Conservation (phyloP, 2,329 filamentous ascomycete species). For the Diaporthe ilicicola region DNA sequence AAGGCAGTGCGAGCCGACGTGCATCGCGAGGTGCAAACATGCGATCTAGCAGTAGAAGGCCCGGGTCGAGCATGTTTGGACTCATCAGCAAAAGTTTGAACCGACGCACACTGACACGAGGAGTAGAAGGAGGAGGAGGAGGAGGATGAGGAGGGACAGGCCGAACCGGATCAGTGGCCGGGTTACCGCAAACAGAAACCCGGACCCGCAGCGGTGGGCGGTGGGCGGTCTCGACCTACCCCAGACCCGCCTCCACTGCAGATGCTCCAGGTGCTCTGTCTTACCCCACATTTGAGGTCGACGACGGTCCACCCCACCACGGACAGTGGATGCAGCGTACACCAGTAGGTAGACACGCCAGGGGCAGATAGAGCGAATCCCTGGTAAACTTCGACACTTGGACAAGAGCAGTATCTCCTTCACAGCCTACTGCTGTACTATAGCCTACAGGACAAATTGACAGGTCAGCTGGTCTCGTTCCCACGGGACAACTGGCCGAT, state of each 20-base stretch:
- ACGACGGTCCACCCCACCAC: slow-evolving; percentile 12
- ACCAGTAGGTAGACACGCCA: not conserved
- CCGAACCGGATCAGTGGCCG: not conserved
- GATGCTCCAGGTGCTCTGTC: slow-evolving; percentile 14
- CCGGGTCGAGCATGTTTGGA: not conserved
- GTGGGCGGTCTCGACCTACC: slow-evolving; percentile 2
- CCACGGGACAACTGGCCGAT: not conserved
- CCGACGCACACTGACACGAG: not conserved
- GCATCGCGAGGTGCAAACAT: no score
- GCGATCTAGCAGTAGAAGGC: not conserved
- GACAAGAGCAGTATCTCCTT: not conserved
- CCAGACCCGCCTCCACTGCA: slow-evolving; percentile 17
- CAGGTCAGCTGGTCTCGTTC: not conserved
- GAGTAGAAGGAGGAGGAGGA: not conserved
- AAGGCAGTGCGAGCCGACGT: not conserved
- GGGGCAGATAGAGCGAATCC: not conserved
- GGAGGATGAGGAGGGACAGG: not conserved
- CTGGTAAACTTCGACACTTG: not conserved
- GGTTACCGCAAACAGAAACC: slow-evolving; percentile 29
- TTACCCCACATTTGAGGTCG: slow-evolving; percentile 26
- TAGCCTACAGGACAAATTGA: not conserved
- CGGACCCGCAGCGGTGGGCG: no score
- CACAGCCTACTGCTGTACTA: not conserved
- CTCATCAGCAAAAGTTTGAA: no score
- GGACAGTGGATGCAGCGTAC: not conserved